Base-by-base conservation (phyloP, 2,329 filamentous ascomycete species). In the Polytolypa hystricis region DNA sequence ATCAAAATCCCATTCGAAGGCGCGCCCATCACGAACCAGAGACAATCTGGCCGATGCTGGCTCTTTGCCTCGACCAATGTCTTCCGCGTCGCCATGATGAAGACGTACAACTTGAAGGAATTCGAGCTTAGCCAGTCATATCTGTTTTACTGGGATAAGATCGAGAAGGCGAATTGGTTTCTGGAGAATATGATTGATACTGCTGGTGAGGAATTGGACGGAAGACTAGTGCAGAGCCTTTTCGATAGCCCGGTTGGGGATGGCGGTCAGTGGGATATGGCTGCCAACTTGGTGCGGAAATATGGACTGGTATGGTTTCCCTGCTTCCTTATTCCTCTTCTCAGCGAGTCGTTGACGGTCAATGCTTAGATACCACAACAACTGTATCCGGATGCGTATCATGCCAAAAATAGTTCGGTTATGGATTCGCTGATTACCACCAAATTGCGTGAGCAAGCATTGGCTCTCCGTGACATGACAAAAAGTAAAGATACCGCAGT, bases 191-290 rank as follows among this genome's bases (percentile, higher is more conserved):
- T 89, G 42, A 73, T 93, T 38, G 77, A 84, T 44, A 93, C 85
- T 0, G 71, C 74, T 0, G 65, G 67, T 35, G 71, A 85, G 48
- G 75, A 79, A 21, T 68, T 93, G 1, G 82, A 87, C 46, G 71
- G 77, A 15, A 66, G 86, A 7, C 61, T 93, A 3, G 70, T 93
- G 3, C 79, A 86, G 54, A 71, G 71, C 3, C 61, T 93, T 3
- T 65, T 89, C 18, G 62, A 65, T 0, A 69, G 73, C 15, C 79
- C 84, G 1, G 77, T 91, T 4, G 74, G 72, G 5, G 86, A 93
- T 53, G 85, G 86, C 18, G 85, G 86, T 0, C 84, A 93, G 57
- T 93, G 84, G 84, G 84, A 93, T 57, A 93, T 93, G 84, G 80
- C 86, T 2, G 81, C 77, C 46, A 93, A 93, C 51, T 65, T 93